Conservation (phyloP, 768 basidiomycete species). For the Botryobasidium botryosum region DNA sequence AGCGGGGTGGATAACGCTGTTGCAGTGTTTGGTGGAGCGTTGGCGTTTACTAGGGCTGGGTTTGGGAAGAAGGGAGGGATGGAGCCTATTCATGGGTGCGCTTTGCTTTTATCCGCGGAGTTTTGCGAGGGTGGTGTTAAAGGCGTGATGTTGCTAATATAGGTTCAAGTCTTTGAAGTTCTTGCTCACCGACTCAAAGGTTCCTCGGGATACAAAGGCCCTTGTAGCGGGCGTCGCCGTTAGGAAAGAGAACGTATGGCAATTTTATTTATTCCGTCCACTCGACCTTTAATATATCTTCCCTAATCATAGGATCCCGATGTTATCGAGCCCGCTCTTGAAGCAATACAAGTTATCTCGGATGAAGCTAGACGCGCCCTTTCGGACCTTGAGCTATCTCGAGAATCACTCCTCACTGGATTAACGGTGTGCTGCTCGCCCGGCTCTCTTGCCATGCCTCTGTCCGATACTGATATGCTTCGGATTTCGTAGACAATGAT, state of each 20-base stretch:
- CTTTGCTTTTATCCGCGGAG: conserved; percentile 4
- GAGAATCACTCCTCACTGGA: conserved; percentile 42
- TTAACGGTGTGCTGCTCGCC: conserved; percentile 63
- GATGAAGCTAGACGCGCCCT: conserved; percentile 64
- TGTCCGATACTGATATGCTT: conserved; percentile 10
- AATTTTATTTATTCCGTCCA: neutral
- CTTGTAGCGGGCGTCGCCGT: conserved; percentile 79
- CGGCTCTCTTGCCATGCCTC: conserved; percentile 3
- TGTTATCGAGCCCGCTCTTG: conserved; percentile 55
- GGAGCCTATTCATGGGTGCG: conserved; percentile 73
- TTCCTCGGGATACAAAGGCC: conserved; percentile 87
- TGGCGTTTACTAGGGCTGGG: conserved; percentile 72
- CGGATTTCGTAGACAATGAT: conserved; percentile 75
- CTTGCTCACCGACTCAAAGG: conserved; percentile 81
- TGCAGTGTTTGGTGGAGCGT: conserved; percentile 78
- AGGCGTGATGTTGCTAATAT: neutral
- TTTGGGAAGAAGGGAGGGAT: conserved; percentile 63
- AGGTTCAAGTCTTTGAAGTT: conserved; percentile 87
- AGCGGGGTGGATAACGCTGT: conserved; percentile 97
- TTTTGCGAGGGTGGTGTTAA: neutral
- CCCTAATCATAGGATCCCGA: conserved; percentile 50
- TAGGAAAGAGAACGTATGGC: conserved; percentile 42
- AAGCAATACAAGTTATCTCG: conserved; percentile 69
- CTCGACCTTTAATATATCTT: neutral
- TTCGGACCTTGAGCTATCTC: conserved; percentile 53